These are phyloP conservation scores for Ophiocordyceps australis DNA, from an alignment of 2,329 filamentous ascomycete species.

Conservation along the genomic window DNA sequence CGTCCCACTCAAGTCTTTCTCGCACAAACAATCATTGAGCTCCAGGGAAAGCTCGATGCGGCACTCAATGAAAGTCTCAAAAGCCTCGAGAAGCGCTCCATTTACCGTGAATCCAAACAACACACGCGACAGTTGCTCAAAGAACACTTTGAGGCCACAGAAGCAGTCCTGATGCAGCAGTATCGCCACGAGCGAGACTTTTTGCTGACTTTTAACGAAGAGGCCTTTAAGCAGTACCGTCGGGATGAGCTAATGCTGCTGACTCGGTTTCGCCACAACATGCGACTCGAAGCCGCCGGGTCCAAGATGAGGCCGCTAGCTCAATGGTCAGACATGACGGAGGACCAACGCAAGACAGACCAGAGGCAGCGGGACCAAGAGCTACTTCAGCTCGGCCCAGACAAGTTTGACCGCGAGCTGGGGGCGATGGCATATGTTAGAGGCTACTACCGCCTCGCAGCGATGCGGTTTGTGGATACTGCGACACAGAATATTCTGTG, in stretches of 20 bases:
- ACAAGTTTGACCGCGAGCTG: constrained; percentile 42
- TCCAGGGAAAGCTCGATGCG: constrained; percentile 24
- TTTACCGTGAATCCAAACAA: constrained; percentile 27
- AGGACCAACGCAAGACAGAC: constrained; percentile 27
- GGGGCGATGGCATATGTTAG: constrained; percentile 43
- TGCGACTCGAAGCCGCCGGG: constrained; percentile 23
- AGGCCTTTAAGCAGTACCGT: constrained; percentile 25
- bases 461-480: constrained; percentile 43
- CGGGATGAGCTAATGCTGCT: constrained; percentile 26
- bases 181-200: constrained; percentile 34
- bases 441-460: constrained; percentile 52
- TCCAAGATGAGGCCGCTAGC: constrained; percentile 12
- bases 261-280: constrained; percentile 26
- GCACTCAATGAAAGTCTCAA: constrained; percentile 30
- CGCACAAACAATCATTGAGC: constrained; percentile 23
- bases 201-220: constrained; percentile 38
- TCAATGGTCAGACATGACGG: constrained; percentile 25
- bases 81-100: constrained; percentile 23
- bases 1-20: constrained; percentile 30
- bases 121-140: constrained; percentile 25
- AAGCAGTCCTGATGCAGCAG: constrained; percentile 19
- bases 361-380: constrained; percentile 21
- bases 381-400: constrained; percentile 28
- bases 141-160: constrained; percentile 16
- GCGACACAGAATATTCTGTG: constrained; percentile 27